Percentiles rank a stretch among this genome's conserved stretches.
These are phyloP conservation scores for Erythrobasidium yunnanense DNA, from an alignment of 768 basidiomycete species.

Conservation along the genomic window DNA sequence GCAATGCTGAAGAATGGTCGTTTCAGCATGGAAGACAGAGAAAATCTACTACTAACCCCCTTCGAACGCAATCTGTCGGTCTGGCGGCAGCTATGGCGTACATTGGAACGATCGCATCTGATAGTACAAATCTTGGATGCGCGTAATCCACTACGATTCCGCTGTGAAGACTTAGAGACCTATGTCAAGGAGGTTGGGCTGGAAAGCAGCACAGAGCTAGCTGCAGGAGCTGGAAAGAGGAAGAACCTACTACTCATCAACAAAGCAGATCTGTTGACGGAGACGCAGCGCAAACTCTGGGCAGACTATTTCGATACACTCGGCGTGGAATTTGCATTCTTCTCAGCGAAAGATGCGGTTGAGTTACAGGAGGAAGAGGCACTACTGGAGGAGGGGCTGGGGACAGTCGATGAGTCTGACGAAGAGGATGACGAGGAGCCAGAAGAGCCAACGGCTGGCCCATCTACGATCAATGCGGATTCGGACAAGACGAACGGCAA, in stretches of 20 bases:
- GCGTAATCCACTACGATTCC: constrained; percentile 80
- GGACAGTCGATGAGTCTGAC: constrained; percentile 35
- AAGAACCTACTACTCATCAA: constrained; percentile 77
- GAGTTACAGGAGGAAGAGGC: constrained; percentile 64
- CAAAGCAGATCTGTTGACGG: constrained; percentile 83
- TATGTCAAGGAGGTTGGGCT: constrained; percentile 64
- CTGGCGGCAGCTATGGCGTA: constrained; percentile 96
- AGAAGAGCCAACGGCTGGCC: constrained; percentile 40
- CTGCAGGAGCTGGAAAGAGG: constrained; percentile 50
- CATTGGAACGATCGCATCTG: constrained; percentile 85
- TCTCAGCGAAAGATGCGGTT: constrained; percentile 77
- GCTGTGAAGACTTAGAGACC: constrained; percentile 78
- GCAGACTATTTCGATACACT: constrained; percentile 78
- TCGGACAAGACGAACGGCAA: constrained; percentile 43
- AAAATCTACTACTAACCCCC: constrained; percentile 79
- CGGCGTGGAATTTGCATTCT: constrained; percentile 72
- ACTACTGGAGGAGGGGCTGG: constrained; percentile 35
- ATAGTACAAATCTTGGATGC: constrained; percentile 94
- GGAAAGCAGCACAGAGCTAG: constrained; percentile 20
- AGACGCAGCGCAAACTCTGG: constrained; percentile 77
- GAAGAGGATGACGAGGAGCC: constrained; percentile 36
- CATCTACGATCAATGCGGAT: constrained; percentile 34
- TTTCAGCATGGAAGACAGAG: constrained; percentile 59
- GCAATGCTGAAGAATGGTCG: not conserved
- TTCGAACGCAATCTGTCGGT: constrained; percentile 97